phyloP scores from a whole-genome alignment of 345 rosid species.

The Euclidium syriacum region DNA sequence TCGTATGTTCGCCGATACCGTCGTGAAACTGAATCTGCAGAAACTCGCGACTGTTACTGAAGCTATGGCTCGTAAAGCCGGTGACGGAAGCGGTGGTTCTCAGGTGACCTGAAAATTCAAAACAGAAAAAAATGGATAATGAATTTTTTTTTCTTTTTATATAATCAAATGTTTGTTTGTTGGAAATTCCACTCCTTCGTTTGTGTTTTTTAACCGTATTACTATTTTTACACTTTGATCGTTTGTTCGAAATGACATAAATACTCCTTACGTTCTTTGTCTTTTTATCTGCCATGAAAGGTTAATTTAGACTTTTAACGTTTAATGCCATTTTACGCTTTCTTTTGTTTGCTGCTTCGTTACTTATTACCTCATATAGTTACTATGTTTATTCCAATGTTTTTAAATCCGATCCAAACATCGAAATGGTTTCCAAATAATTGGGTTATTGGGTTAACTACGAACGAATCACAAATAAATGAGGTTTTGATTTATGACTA shows the following conservation, averaged over 20 bases:
- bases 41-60: constrained; percentile 71
- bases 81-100: constrained; percentile 29
- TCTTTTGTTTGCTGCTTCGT: no score
- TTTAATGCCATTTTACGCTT: no score
- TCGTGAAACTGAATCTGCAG: constrained; percentile 77
- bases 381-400: no score
- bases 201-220: not conserved
- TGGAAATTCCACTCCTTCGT: constrained; percentile 3
- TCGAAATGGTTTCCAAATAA: no score
- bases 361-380: no score
- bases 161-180: no score
- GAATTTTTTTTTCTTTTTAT: not conserved
- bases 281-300: no score
- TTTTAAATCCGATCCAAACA: no score
- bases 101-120: constrained; percentile 23
- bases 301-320: no score
- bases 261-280: not conserved
- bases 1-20: constrained; percentile 76
- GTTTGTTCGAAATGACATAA: not conserved
- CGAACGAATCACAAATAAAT: no score
- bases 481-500: no score
- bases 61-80: constrained; percentile 41
- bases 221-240: not conserved
- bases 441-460: no score
- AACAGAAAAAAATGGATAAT: not conserved